phyloP scores from a whole-genome alignment of 2,329 filamentous ascomycete species.

The Bipolaris oryzae region DNA sequence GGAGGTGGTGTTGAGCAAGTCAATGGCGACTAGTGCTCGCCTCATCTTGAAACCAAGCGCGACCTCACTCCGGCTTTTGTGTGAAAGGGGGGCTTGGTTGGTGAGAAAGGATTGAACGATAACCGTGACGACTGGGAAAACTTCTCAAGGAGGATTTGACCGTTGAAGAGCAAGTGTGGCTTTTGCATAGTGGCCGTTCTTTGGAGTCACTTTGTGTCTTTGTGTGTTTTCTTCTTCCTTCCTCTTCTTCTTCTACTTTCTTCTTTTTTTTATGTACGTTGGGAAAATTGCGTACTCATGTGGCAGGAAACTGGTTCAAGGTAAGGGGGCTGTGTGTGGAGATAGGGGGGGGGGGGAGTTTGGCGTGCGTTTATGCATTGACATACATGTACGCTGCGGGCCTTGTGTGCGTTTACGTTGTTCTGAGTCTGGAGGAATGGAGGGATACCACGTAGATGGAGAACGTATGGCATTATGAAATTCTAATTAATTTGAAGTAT shows the following conservation, averaged over 20 bases:
- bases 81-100: constrained; percentile 2
- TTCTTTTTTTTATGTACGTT: neutral
- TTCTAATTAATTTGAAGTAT: neutral
- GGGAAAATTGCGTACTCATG: neutral
- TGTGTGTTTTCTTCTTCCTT: neutral
- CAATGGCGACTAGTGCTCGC: constrained; percentile 30
- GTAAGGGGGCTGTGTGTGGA: neutral
- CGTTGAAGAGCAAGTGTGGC: neutral
- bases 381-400: neutral
- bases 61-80: constrained; percentile 27
- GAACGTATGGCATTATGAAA: neutral
- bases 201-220: constrained; percentile 1
- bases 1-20: constrained; percentile 30
- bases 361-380: neutral
- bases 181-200: constrained; percentile 13
- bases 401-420: neutral
- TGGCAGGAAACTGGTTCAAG: neutral
- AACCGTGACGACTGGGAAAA: neutral
- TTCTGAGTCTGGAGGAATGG: neutral
- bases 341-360: constrained; percentile 1
- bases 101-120: constrained; percentile 3
- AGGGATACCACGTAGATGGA: neutral
- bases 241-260: neutral
- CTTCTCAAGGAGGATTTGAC: neutral
- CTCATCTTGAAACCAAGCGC: constrained; percentile 15